A percentile compares a stretch with the other conserved stretches of the same genome.
These are phyloP conservation scores for Ophiostoma ulmi DNA, from an alignment of 2,329 filamentous ascomycete species.

Conservation along the genomic window DNA sequence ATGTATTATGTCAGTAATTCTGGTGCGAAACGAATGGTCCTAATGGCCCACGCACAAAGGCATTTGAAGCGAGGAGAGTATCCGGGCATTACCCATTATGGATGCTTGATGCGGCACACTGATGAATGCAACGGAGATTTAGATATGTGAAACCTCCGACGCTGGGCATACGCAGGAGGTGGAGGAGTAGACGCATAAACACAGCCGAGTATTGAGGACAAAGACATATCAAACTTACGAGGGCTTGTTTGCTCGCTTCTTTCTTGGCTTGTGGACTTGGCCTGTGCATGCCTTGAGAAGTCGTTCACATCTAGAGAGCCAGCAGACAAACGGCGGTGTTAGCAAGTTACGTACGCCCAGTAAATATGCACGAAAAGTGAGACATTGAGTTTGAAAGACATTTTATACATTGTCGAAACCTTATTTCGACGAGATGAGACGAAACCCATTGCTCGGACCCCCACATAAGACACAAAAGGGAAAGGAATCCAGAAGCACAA, in stretches of 20 bases:
- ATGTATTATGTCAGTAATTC: slow-evolving; percentile 9
- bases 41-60: too few species aligned
- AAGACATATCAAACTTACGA: slow-evolving; percentile 40
- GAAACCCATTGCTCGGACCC: slow-evolving; percentile 1
- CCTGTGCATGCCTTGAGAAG: slow-evolving; percentile 45
- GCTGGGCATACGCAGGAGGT: neutral
- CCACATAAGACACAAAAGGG: neutral
- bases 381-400: neutral
- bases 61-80: neutral
- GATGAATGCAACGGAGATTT: slow-evolving; percentile 17
- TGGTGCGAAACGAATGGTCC: neutral
- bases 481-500: neutral
- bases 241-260: slow-evolving; percentile 47
- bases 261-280: slow-evolving; percentile 47
- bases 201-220: neutral
- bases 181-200: neutral
- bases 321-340: neutral
- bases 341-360: neutral
- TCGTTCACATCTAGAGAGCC: slow-evolving; percentile 41
- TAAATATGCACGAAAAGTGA: neutral
- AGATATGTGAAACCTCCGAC: slow-evolving; percentile 6
- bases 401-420: slow-evolving; percentile 9
- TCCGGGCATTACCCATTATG: neutral
- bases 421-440: neutral
- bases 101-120: neutral